A percentile compares a stretch with the other conserved stretches of the same genome.
Evolutionary conservation across 495 filamentous ascomycete genomes (phyloP).

Genomic region (Oidiodendron maius): DNA sequence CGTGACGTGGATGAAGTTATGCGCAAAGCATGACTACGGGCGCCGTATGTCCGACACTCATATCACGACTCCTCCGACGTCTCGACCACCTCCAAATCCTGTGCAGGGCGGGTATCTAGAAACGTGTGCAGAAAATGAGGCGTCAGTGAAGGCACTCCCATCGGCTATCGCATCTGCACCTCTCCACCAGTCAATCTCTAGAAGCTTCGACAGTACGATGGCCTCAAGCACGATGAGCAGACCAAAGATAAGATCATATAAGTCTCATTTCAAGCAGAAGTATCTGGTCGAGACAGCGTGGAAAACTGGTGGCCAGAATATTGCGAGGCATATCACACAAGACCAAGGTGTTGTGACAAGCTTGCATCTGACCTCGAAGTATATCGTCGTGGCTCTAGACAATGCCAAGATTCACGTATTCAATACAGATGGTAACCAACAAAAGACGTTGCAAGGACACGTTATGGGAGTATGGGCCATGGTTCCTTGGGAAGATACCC

Average conservation of each 20-base stretch:
- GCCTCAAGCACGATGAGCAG: conserved; percentile 16
- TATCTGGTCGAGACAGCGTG: conserved; percentile 97
- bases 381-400: conserved; percentile 95
- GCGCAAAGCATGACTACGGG: conserved; percentile 86
- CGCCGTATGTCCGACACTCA: conserved; percentile 40
- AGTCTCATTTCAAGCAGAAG: conserved; percentile 93
- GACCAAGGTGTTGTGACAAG: conserved; percentile 97
- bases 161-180: not conserved
- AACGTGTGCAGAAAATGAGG: not conserved
- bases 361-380: conserved; percentile 87
- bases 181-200: conserved; percentile 16
- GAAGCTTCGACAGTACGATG: conserved; percentile 33
- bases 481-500: conserved; percentile 94
- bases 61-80: conserved; percentile 10
- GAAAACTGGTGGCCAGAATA: conserved; percentile 78
- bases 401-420: conserved; percentile 99
- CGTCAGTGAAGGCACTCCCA: conserved; percentile 2
- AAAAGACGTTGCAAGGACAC: conserved; percentile 87
- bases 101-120: conserved; percentile 10
- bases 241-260: conserved; percentile 61
- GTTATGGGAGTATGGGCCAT: conserved; percentile 99
- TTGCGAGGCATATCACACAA: conserved; percentile 79
- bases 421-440: conserved; percentile 79
- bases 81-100: conserved; percentile 21
- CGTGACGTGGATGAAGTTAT: conserved; percentile 95